Evolutionary conservation across 805 yeast species (phyloP), one percentile per base, ranked within the genome.

Genomic region (Sporopachydermia lactativora): DNA sequence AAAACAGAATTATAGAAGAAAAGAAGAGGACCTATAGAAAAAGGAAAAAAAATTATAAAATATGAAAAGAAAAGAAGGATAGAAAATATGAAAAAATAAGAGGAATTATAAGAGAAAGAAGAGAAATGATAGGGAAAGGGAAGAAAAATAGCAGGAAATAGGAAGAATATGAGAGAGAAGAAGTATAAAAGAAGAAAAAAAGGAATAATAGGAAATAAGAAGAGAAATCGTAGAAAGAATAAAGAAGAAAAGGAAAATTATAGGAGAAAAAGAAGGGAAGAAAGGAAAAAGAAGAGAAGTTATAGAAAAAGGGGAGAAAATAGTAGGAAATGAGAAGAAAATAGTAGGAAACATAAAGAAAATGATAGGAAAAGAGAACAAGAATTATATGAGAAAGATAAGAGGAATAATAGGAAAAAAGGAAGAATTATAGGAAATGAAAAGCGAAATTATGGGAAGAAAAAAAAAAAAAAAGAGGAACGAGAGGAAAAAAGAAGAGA

Each of bases 61-160:
- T 47, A 35, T 62, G 62, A 52, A 62, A 64, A 44, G 60, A 60
- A 35, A 52, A 59, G 41, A 58, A 58, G 40, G 60, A 60, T 17
- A 61, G n/a, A n/a, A n/a, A n/a, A n/a, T n/a, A n/a, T n/a, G n/a
- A n/a, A n/a, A n/a, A n/a, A n/a, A n/a, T n/a, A n/a, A n/a, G n/a
- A n/a, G n/a, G n/a, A n/a, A n/a, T n/a, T n/a, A n/a, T n/a, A n/a
- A n/a, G n/a, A n/a, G n/a, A n/a, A n/a, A n/a, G n/a, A n/a, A n/a
- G n/a, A n/a, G n/a, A n/a, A n/a, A n/a, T n/a, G n/a, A n/a, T n/a
- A n/a, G n/a, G n/a, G n/a, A n/a, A n/a, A n/a, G n/a, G n/a, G n/a
- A n/a, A 47, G 56, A 65, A 59, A 43, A 64, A 68, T 46, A 62
- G 46, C 44, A 52, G 47, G 47, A 57, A 49, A 45, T 58, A 48